Evolutionary conservation across 169 alveolate genomes (phyloP), one percentile per base, ranked within the genome.

Genomic region (Plasmodium vivax): DNA sequence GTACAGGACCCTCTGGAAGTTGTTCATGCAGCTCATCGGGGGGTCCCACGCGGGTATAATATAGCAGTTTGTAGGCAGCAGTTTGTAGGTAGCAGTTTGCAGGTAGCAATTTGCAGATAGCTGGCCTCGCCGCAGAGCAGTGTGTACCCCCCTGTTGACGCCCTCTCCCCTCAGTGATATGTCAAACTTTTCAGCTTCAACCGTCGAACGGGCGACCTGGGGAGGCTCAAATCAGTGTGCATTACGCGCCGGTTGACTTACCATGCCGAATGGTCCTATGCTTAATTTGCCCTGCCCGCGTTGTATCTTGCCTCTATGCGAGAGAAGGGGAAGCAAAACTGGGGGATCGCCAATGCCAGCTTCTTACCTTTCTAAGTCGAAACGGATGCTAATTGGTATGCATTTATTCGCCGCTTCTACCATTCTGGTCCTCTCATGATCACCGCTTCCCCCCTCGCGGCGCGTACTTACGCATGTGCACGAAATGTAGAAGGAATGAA

Each of bases 1-100:
- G 68, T 75, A 85, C 75, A 95, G 41, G 16, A 92, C 94, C 75
- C 96, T 71, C 34, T 93, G 95, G 56, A 92, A 83, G 68, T 92
- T 84, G 83, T 74, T 92, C 82, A 80, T 80, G 71, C 62, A 85
- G 30, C 93, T 85, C 93, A 85, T 85, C 68, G 4, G 51, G 2
- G 68, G 27, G 27, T 23, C 27, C 27, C 47, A 12, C n/a, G 58
- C 58, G 58, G n/a, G 10, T 47, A 6, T 16, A 0, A 10, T 0
- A 0, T 47, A 12, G 58, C 58, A 4, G 45, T 38, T 38, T 8
- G 45, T 5, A 23, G 27, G 27, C 0, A 38, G 45, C 45, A 8
- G 9, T 1, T 38, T 5, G 8, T 8, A 38, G 9, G 4, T 38
- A 5, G 8, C 45, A 8, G 8, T 6, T 38, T 5, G 8, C 45